Evolutionary conservation across 2,329 filamentous ascomycete genomes (phyloP).

Genomic region (Ophiostoma piceae): DNA sequence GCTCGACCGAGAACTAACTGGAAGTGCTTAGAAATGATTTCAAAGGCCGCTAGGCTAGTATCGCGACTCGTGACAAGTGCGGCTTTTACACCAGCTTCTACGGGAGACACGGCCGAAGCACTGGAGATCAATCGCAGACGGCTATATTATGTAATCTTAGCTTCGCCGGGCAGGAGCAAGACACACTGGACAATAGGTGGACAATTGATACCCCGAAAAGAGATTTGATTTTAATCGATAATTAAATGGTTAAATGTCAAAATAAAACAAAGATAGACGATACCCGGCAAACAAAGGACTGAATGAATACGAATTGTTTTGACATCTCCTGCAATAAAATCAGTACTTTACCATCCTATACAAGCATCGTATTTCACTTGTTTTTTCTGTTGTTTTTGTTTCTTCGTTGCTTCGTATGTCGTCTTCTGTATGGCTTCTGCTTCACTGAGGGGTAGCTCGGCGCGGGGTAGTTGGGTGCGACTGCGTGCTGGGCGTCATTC

Average conservation of each 20-base stretch:
- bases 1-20: not conserved
- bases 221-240: not conserved
- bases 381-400: not conserved
- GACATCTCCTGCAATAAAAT: not conserved
- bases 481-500: not conserved
- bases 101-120: not conserved
- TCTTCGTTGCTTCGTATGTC: not conserved
- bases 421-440: not conserved
- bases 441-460: constrained; percentile 10
- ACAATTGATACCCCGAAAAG: not conserved
- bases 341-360: not conserved
- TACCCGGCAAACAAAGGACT: not conserved
- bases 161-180: no score
- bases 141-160: not conserved
- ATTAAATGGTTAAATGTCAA: not conserved
- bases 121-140: not conserved
- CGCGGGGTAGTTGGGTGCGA: constrained; percentile 16
- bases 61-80: constrained; percentile 6
- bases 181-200: not conserved
- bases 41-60: not conserved
- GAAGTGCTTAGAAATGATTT: not conserved
- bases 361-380: not conserved
- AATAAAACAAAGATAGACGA: not conserved
- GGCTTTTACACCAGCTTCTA: not conserved
- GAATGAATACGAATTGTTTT: not conserved